These are phyloP conservation scores for Phytophthora citrophthora DNA, from an alignment of 352 stramenopile genomes.

Conservation along the genomic window DNA sequence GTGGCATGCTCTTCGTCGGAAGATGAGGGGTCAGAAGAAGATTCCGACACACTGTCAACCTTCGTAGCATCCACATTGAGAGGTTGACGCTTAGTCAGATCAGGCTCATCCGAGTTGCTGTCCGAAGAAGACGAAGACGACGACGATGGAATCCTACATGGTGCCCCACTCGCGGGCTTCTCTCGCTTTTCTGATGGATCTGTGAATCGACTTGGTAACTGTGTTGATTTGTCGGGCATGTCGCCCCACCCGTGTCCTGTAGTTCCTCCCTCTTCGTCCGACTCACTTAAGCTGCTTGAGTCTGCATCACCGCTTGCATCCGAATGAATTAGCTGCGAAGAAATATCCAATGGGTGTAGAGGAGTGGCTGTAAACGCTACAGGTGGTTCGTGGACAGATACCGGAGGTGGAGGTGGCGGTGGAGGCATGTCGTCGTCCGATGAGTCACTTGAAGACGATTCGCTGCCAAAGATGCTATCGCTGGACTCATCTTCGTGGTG, in stretches of 20 bases:
- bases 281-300: constrained; percentile 56
- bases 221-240: constrained; percentile 6
- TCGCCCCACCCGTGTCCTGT: constrained; percentile 10
- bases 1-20: constrained; percentile 28
- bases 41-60: constrained; percentile 28
- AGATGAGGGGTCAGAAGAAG: constrained; percentile 31
- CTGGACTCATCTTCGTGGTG: constrained; percentile 84
- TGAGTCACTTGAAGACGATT: constrained; percentile 55
- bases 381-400: constrained; percentile 20
- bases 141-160: constrained; percentile 9
- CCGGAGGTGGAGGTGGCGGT: constrained; percentile 50
- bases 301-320: constrained; percentile 61
- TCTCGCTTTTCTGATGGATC: constrained; percentile 12
- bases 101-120: constrained; percentile 34
- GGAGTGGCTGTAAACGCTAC: constrained; percentile 13
- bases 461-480: constrained; percentile 88
- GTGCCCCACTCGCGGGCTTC: neutral
- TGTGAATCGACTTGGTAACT: constrained; percentile 26
- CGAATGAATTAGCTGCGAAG: constrained; percentile 38
- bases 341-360: constrained; percentile 22
- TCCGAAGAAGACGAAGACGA: constrained; percentile 38
- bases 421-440: constrained; percentile 60
- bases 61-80: constrained; percentile 23
- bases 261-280: constrained; percentile 36
- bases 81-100: constrained; percentile 23